phyloP scores from a whole-genome alignment of 345 rosid genomes.

The Gynandropsis gynandra region DNA sequence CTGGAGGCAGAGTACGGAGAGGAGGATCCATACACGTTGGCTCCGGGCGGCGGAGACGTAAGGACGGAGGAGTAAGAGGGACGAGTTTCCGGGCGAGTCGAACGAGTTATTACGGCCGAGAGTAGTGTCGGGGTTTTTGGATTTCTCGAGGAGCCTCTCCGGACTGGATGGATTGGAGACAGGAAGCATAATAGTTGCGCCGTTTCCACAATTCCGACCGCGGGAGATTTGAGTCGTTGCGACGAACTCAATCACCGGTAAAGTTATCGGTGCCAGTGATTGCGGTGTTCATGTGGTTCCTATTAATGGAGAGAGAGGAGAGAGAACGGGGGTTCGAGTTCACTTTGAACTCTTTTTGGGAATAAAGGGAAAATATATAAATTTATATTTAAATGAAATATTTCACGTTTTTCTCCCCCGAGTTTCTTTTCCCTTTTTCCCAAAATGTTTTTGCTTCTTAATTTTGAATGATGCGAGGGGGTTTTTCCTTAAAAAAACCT shows the following conservation, averaged over 20 bases:
- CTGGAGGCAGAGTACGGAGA: conserved; percentile 52
- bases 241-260: conserved; percentile 16
- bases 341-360: not conserved
- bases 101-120: conserved; percentile 35
- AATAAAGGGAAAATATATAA: conserved; percentile 2
- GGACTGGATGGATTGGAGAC: conserved; percentile 38
- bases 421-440: too few relatives aligned
- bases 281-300: conserved; percentile 19
- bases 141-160: conserved; percentile 30
- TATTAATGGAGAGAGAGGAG: conserved; percentile 7
- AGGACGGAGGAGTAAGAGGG: conserved; percentile 28
- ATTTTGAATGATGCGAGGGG: too few relatives aligned
- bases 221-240: conserved; percentile 23
- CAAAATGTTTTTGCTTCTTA: too few relatives aligned
- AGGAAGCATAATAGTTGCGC: conserved; percentile 37
- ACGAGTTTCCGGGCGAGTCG: conserved; percentile 18
- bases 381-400: conserved; percentile 3
- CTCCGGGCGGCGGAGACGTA: conserved; percentile 29
- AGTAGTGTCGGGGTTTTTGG: conserved; percentile 25
- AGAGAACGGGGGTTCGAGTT: conserved; percentile 25
- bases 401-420: conserved; percentile 1
- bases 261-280: not conserved
- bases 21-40: conserved; percentile 53
- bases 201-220: conserved; percentile 16
- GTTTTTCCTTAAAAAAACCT: too few relatives aligned